Evolutionary conservation across 495 filamentous ascomycete species (phyloP), one percentile per base, ranked within the genome.

Genomic region (Aspergillus homomorphus): DNA sequence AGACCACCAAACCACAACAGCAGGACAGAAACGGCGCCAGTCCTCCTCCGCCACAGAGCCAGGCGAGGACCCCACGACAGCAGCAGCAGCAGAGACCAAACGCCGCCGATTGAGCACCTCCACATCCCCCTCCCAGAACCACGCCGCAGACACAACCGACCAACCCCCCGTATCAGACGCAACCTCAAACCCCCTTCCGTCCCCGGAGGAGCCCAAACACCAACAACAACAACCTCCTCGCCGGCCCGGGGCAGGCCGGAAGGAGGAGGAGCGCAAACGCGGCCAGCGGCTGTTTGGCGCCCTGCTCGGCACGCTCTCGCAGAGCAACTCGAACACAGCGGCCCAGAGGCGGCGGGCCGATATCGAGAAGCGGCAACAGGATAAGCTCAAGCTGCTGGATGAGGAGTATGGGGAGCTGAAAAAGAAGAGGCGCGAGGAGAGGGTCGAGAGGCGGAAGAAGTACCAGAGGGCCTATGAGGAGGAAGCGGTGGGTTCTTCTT

Each of bases 271-370:
- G 67, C 91, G 87, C 69, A 89, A 88, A 66, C 89, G 94, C 14
- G 91, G 90, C 45, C 87, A 90, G 77, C 82, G 94, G 53, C 81
- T 98, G 66, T 96, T 97, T 75, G 94, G 94, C 53, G 91, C 86
- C 52, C 73, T 96, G 63, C 77, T 96, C 63, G 91, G 87, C 69
- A 93, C 91, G 53, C 84, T 98, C 58, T 93, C 89, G 69, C 89
- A 94, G 78, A 89, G 82, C 52, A 10, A 5, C 33, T 82, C 84
- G 64, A 80, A 68, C 38, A 76, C 80, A 48, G 78, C 83, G 64
- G 84, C 89, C 66, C 87, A 90, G 64, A 89, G 84, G 72, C 87
- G 86, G 62, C 84, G 93, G 53, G 84, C 83, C 58, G 93, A 98
- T 67, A 93, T 96, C 66, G 92, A 98, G 74, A 87, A 86, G 66